Base-by-base conservation (phyloP, 176 grass and related monocot species). In the Oryza brachyantha region DNA sequence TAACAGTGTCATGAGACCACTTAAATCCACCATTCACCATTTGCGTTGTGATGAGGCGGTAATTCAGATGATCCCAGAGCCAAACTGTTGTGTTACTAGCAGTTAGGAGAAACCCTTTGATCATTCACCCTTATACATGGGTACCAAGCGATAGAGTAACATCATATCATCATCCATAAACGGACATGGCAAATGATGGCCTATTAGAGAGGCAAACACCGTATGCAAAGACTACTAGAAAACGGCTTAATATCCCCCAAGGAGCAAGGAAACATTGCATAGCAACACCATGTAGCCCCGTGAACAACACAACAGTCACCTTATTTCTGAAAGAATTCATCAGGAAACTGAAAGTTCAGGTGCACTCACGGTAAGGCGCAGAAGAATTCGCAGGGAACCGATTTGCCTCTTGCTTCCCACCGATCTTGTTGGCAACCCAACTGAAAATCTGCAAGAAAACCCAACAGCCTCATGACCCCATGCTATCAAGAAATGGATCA, bases 351-450 rank as follows among this genome's bases (percentile, higher is more conserved):
- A 48, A 62, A 61, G 69, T 52, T 57, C 24, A 34, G 73, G 62
- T n/a, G 25, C 22, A 77, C 84, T 91, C 75, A 91, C 89, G 65
- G 52, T 63, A 79, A 38, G 58, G 57, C 2, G 76, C 74, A 0
- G 69, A 31, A 21, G 88, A 80, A 39, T 36, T 60, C 1, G 66
- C 61, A 70, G 64, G 58, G 57, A 67, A 36, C 63, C 70, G 77
- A 22, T 50, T 91, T 11, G 65, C 40, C 22, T 91, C 85, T 73
- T 94, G 88, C 75, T 78, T 83, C 83, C 85, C 76, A 54, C 38
- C 76, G 72, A 84, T 78, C 83, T 91, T 94, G 72, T 86, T 88
- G 16, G 81, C 86, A 5, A 91, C 78, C 92, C 92, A 91, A 64
- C 78, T 86, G 70, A 94, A 91, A 84, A 94, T 88, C 92, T 94